These are phyloP conservation scores for Rhizophora apiculata DNA, from an alignment of 345 rosid genomes.

Conservation along the genomic window DNA sequence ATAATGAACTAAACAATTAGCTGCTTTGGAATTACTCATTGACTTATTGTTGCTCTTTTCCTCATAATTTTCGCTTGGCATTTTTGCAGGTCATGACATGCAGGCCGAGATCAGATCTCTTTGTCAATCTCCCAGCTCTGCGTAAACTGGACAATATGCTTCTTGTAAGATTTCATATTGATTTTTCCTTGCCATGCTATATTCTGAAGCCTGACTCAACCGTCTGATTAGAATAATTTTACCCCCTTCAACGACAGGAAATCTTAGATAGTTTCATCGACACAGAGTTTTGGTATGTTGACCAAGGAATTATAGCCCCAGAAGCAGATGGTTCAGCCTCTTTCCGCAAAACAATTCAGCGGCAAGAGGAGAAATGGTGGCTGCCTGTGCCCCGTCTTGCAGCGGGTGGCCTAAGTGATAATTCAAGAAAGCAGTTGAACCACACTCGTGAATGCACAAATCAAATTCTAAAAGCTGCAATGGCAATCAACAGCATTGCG, in stretches of 20 bases:
- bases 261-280: conserved; percentile 70
- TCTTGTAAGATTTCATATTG: conserved; percentile 52
- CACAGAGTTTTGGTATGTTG: conserved; percentile 94
- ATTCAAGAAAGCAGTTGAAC: conserved; percentile 76
- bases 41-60: background rate
- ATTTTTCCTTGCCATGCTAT: background rate
- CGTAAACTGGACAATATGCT: conserved; percentile 95
- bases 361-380: conserved; percentile 99
- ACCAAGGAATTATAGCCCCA: conserved; percentile 80
- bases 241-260: conserved; percentile 48
- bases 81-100: conserved; percentile 82
- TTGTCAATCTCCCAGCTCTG: conserved; percentile 86
- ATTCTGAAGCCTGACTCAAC: background rate
- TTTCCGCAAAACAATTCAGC: conserved; percentile 63
- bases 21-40: background rate
- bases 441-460: conserved; percentile 92
- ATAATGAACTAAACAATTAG: background rate
- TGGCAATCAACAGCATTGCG: conserved; percentile 87
- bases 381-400: conserved; percentile 89
- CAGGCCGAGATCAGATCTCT: conserved; percentile 84
- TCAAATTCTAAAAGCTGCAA: conserved; percentile 93
- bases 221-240: background rate
- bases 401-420: conserved; percentile 69
- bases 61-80: background rate
- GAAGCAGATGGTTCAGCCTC: conserved; percentile 80